Evolutionary conservation across 805 yeast genomes (phyloP).

Genomic region (Saturnispora halmiae): DNA sequence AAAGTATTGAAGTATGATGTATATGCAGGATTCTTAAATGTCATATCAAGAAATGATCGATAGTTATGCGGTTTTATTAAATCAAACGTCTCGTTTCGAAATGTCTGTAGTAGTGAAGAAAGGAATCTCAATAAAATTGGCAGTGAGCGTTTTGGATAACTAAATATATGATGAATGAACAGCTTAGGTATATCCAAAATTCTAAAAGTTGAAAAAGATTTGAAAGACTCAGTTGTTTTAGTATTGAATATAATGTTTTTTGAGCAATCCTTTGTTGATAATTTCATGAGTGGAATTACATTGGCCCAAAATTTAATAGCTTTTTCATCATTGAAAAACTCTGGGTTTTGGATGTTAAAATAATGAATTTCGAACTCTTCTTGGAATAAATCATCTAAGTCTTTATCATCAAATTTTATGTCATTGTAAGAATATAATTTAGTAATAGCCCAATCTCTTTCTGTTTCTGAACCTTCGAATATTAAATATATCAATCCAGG

Average conservation of each 20-base stretch:
- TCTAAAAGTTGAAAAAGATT: slow-evolving; percentile 22
- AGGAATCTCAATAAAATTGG: slow-evolving; percentile 50
- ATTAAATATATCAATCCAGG: slow-evolving; percentile 49
- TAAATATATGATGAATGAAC: slow-evolving; percentile 43
- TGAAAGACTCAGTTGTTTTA: slow-evolving; percentile 18
- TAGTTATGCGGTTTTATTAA: slow-evolving; percentile 42
- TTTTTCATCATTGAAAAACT: slow-evolving; percentile 33
- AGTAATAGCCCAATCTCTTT: slow-evolving; percentile 41
- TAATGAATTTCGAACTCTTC: slow-evolving; percentile 51
- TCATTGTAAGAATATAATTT: slow-evolving; percentile 21
- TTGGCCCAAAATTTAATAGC: slow-evolving; percentile 43
- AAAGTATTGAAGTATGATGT: slow-evolving; percentile 27
- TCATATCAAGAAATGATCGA: slow-evolving; percentile 49
- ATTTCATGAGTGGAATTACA: slow-evolving; percentile 29
- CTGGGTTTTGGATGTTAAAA: slow-evolving; percentile 44
- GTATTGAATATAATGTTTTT: slow-evolving; percentile 23
- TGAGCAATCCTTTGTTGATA: slow-evolving; percentile 31
- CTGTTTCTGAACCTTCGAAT: slow-evolving; percentile 43
- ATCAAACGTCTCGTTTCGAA: slow-evolving; percentile 46
- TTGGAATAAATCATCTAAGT: slow-evolving; percentile 31
- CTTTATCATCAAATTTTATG: slow-evolving; percentile 11
- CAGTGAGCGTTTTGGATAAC: slow-evolving; percentile 39
- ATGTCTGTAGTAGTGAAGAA: slow-evolving; percentile 33
- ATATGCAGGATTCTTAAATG: slow-evolving; percentile 47
- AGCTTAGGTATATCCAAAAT: slow-evolving; percentile 32